Base-by-base conservation (phyloP, 352 stramenopile genomes). In the Globisporangium okanoganense region DNA sequence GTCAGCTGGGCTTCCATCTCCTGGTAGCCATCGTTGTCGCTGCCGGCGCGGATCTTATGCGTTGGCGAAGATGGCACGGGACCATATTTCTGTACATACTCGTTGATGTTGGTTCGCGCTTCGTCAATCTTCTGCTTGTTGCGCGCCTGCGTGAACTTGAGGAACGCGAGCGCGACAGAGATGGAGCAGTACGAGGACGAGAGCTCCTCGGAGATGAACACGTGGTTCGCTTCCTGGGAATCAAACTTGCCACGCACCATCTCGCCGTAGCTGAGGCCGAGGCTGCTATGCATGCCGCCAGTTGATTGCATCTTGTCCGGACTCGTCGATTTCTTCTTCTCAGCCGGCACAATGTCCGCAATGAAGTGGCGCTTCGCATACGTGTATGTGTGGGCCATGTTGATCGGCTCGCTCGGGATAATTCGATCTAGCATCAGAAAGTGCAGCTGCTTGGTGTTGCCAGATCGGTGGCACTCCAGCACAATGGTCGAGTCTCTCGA, bases 311-410 rank as follows among this genome's bases (percentile, higher is more conserved):
- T 59, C 25, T 79, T 49, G 56, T 81, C 73, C 24, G 69, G 65
- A 1, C 56, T 55, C 9, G 36, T 47, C 12, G 64, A 69, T 41
- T 76, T 75, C 16, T 71, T 67, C 44, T 80, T 78, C 41, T 90
- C 79, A 47, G 87, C 75, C 3, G 68, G 55, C 9, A 87, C 72
- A 16, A 83, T 87, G 55, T 95, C 85, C 9, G 85, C 74, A 27
- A 95, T 62, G 54, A 92, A 95, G 61, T 94, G 73, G 36, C 87
- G 86, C 49, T 83, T 90, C 0, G 86, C 86, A 58, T 93, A 95
- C 25, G 72, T 82, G 55, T 82, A 94, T n/a, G 79, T 74, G 49
- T 95, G 86, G 5, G 76, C 82, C 47, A 92, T 58, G 27, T 85
- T 86, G 27, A 92, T 66, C 58, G 68, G 82, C 31, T 86, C 76